These are phyloP conservation scores for Balamuthia mandrillaris DNA, from an alignment of 208 protist genomes.

Conservation along the genomic window DNA sequence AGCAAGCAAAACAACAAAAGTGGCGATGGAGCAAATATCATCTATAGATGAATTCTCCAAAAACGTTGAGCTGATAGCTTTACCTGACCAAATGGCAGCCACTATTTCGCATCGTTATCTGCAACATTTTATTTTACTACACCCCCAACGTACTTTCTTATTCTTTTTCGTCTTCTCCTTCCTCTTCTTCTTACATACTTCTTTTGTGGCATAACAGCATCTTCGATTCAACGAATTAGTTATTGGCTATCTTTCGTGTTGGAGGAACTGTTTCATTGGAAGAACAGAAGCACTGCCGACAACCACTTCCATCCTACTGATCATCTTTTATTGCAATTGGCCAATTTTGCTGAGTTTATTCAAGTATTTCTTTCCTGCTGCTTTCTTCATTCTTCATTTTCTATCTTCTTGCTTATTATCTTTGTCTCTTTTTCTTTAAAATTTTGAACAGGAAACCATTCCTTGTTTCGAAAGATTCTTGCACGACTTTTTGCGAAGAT, in stretches of 20 bases:
- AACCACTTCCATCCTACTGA: not conserved
- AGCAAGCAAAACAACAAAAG: too few species aligned
- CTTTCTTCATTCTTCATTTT: not conserved
- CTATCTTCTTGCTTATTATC: not conserved
- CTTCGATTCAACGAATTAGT: not conserved
- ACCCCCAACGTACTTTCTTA: too few species aligned
- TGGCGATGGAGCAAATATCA: too few species aligned
- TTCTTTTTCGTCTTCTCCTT: too few species aligned
- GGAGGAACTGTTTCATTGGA: not conserved
- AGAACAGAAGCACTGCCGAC: not conserved
- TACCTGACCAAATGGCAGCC: too few species aligned
- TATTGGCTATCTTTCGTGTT: not conserved
- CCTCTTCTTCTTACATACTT: too few species aligned
- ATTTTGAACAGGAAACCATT: not conserved
- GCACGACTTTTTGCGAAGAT: not conserved
- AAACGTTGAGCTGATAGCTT: too few species aligned
- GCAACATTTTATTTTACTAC: too few species aligned
- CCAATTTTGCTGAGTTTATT: not conserved
- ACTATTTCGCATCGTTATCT: too few species aligned
- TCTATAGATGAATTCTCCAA: too few species aligned
- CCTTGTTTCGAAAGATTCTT: not conserved
- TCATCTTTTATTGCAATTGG: not conserved
- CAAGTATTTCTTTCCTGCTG: not conserved
- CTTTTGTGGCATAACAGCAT: too few species aligned
- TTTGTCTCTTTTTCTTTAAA: not conserved